Conservation (phyloP, 768 basidiomycete species). For the Collybia nuda region DNA sequence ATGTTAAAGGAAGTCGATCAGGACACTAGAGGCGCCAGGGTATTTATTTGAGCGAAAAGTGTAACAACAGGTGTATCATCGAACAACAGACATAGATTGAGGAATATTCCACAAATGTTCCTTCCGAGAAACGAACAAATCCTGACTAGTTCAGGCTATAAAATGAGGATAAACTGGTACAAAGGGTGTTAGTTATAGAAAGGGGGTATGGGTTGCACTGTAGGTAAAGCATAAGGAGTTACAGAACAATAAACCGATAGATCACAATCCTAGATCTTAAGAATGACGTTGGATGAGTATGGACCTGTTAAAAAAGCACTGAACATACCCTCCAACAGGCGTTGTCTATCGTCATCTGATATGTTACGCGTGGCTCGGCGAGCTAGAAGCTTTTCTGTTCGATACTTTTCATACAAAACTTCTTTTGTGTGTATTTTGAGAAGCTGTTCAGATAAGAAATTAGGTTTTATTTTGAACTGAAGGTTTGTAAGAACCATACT, state of each 20-base stretch:
- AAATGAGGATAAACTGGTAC: constrained; percentile 3
- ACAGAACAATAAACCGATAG: constrained; percentile 9
- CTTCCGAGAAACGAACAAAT: constrained; percentile 10
- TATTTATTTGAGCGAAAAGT: too few species aligned
- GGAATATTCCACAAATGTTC: constrained; percentile 4
- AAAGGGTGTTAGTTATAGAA: constrained; percentile 7
- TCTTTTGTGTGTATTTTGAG: constrained; percentile 84
- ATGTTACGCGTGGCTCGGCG: constrained; percentile 81
- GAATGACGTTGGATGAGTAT: neutral
- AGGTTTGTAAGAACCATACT: constrained; percentile 39
- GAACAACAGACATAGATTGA: neutral
- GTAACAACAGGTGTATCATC: too few species aligned
- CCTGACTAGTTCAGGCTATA: neutral
- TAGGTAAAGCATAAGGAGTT: constrained; percentile 10
- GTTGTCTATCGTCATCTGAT: constrained; percentile 69
- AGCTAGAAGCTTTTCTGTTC: constrained; percentile 88
- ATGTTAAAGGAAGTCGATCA: too few species aligned
- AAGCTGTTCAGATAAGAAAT: constrained; percentile 41
- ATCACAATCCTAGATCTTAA: constrained; percentile 49
- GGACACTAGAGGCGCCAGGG: too few species aligned
- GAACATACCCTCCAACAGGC: constrained; percentile 67
- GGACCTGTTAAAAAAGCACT: neutral
- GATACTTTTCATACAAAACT: constrained; percentile 89
- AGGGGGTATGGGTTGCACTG: constrained; percentile 1
- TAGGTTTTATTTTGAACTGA: constrained; percentile 4